A percentile compares a stretch with the other conserved stretches of the same genome.
Evolutionary conservation across 345 rosid species (phyloP).

Genomic region (Angophora floribunda): DNA sequence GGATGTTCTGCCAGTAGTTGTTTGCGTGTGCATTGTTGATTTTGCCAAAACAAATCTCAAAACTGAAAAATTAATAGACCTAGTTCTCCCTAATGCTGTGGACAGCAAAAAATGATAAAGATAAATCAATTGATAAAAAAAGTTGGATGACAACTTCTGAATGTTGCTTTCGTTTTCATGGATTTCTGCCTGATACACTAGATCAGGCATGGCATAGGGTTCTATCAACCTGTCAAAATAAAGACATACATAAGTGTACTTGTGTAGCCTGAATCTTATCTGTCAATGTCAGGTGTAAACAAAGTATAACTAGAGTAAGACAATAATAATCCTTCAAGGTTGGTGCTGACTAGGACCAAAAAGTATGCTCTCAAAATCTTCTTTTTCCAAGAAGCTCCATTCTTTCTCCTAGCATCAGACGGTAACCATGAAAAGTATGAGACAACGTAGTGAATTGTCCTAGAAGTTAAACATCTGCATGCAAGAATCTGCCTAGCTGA

Average conservation of each 20-base stretch:
- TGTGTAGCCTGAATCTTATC: neutral
- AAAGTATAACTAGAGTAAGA: neutral
- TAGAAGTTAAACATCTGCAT: neutral
- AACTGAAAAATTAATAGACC: neutral
- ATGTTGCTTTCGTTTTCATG: neutral
- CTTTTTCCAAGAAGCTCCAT: neutral
- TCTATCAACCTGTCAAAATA: neutral
- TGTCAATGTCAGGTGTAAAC: neutral
- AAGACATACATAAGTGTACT: neutral
- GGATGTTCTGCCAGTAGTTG: neutral
- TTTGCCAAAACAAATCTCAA: neutral
- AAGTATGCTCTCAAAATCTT: neutral
- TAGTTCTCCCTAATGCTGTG: neutral
- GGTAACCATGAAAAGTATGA: neutral
- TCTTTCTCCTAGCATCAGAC: neutral
- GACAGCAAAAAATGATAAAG: neutral
- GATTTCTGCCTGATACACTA: neutral
- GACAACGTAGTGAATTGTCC: neutral
- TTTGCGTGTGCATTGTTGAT: neutral
- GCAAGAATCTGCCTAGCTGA: neutral
- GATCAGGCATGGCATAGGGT: neutral
- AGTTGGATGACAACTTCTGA: neutral
- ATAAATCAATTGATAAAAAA: neutral
- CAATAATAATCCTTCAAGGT: neutral
- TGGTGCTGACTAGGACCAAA: neutral